phyloP scores from a whole-genome alignment of 2,329 filamentous ascomycete species.

The Hymenoscyphus albidus region DNA sequence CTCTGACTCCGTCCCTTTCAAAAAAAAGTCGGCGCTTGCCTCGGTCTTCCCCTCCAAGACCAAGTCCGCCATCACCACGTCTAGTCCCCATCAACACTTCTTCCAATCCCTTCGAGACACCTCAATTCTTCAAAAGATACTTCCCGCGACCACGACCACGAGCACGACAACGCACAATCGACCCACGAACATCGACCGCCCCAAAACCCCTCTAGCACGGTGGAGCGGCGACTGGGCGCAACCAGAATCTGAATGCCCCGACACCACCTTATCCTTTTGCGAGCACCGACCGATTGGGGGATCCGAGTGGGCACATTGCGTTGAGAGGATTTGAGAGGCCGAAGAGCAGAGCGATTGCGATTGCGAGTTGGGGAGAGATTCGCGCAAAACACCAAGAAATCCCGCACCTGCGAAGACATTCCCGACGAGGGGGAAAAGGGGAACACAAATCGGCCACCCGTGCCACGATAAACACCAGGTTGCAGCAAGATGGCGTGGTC shows the following conservation, averaged over 20 bases:
- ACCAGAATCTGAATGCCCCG: slow-evolving; percentile 44
- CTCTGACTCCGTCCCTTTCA: background rate
- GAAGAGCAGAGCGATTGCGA: background rate
- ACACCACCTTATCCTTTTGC: slow-evolving; percentile 31
- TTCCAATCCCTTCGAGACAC: background rate
- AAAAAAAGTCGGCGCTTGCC: background rate
- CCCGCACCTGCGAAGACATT: background rate
- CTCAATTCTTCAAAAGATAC: background rate
- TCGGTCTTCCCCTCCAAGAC: background rate
- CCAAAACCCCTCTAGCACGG: background rate
- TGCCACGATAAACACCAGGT: slow-evolving; percentile 4
- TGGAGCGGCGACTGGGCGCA: slow-evolving; percentile 48
- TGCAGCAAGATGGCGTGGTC: slow-evolving; percentile 65
- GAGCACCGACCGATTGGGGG: slow-evolving; percentile 36
- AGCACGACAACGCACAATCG: background rate
- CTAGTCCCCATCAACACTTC: background rate
- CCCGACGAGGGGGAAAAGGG: background rate
- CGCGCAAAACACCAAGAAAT: slow-evolving; percentile 5
- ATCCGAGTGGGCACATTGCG: slow-evolving; percentile 19
- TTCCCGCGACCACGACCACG: background rate
- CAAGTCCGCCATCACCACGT: background rate
- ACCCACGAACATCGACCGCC: background rate
- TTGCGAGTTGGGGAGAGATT: background rate
- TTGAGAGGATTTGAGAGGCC: slow-evolving; percentile 10
- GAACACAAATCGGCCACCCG: background rate